Percentiles rank a stretch among this genome's conserved stretches.
These are phyloP conservation scores for Daldinia caldariorum DNA, from an alignment of 495 filamentous ascomycete species.

Conservation along the genomic window DNA sequence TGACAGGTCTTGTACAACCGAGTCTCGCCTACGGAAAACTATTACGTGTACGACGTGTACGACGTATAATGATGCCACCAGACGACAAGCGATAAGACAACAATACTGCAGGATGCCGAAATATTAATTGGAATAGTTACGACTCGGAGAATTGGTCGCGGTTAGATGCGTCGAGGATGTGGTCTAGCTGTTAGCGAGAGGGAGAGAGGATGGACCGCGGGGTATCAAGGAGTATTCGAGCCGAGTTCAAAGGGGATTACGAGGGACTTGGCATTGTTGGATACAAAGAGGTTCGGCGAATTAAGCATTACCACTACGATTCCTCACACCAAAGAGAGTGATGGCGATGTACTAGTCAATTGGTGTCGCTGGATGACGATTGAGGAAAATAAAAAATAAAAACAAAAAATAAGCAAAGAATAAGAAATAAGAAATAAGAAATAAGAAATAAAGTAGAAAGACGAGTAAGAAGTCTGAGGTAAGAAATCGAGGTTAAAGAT, in stretches of 20 bases:
- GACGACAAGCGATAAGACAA: slow-evolving; percentile 32
- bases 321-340: slow-evolving; percentile 20
- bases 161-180: slow-evolving; percentile 12
- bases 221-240: slow-evolving; percentile 32
- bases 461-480: too few relatives aligned
- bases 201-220: slow-evolving; percentile 19
- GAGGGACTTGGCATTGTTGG: slow-evolving; percentile 26
- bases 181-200: slow-evolving; percentile 13
- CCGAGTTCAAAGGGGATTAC: slow-evolving; percentile 27
- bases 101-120: slow-evolving; percentile 41
- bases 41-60: background rate
- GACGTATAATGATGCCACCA: slow-evolving; percentile 25
- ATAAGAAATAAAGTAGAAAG: too few relatives aligned
- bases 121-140: slow-evolving; percentile 30
- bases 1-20: slow-evolving; percentile 38
- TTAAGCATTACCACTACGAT: slow-evolving; percentile 40
- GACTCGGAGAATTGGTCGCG: slow-evolving; percentile 31
- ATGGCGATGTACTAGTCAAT: slow-evolving; percentile 12
- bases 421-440: background rate
- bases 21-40: slow-evolving; percentile 15
- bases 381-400: slow-evolving; percentile 7
- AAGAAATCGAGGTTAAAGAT: slow-evolving; percentile 4
- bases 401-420: too few relatives aligned
- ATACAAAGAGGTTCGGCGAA: background rate
- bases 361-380: slow-evolving; percentile 15